Evolutionary conservation across 2,329 filamentous ascomycete genomes (phyloP), one percentile per base, ranked within the genome.

Genomic region (Fusarium irregulare): DNA sequence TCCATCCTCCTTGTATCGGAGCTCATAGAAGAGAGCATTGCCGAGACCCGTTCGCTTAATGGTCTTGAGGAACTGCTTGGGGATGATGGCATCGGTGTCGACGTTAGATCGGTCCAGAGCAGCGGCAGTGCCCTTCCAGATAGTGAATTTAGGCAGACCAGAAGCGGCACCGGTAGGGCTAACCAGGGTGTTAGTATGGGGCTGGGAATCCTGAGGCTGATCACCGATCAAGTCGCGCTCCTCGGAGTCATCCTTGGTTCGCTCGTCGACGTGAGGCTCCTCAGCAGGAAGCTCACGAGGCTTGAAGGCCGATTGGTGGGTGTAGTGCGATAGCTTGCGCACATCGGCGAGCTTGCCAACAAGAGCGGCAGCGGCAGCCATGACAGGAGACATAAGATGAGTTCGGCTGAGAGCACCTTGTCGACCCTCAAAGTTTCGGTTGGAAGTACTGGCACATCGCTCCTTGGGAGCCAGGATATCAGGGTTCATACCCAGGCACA

Each of bases 401-500:
- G 96, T 98, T 64, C 96, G 89, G 63, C 95, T 93, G 68, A 90
- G 90, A 65, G 95, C 94, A 78, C 96, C 96, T 83, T 99, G 96
- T 70, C 96, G 91, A 67, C 96, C 96, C 80, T 98, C 96, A 74
- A 98, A 98, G 82, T 98, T 98, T 76, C 96, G 92, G 84, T 98
- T 98, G 68, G 93, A 97, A 51, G 96, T 98, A 78, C 92, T 95
- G 44, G 96, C 96, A 79, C 96, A 98, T 76, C 96, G 91, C 83
- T 99, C 96, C 79, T 92, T 88, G 56, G 96, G 94, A 3, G 94
- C 90, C 48, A 98, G 88, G 70, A 99, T 98, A 80, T 99, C 96
- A 0, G 96, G 95, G 85, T 99, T 99, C 95, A 99, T 99, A 79
- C 96, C 96, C 58, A 99, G 87, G 79, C 96, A 98, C 96, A 99